Conservation (phyloP, 2,329 filamentous ascomycete genomes). For the Elsinoe necatrix region DNA sequence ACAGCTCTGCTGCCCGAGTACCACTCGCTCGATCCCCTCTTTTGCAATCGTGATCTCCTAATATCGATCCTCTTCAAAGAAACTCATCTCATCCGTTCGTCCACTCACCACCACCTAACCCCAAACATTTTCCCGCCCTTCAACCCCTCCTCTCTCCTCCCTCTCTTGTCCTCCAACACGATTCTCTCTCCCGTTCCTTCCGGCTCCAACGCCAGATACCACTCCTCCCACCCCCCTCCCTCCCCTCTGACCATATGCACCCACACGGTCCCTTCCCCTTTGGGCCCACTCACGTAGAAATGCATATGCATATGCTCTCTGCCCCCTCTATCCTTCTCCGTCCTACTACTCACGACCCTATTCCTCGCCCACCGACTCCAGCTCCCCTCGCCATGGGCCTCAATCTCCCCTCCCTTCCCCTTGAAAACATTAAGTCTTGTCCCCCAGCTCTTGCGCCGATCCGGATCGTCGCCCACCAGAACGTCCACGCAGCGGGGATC, state of each 20-base stretch:
- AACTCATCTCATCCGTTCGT: not conserved
- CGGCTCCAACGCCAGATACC: conserved; percentile 71
- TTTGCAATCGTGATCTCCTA: no score
- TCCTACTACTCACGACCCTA: conserved; percentile 39
- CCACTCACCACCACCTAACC: conserved; percentile 44
- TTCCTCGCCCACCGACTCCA: conserved; percentile 70
- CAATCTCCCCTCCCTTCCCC: conserved; percentile 48
- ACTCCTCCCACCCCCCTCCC: conserved; percentile 65
- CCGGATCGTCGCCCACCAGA: conserved; percentile 51
- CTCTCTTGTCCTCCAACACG: conserved; percentile 56
- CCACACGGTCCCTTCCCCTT: conserved; percentile 62
- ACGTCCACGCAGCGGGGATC: conserved; percentile 63
- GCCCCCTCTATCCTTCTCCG: conserved; percentile 63
- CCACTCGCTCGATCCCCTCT: no score
- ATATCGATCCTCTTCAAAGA: not conserved
- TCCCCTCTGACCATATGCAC: conserved; percentile 67
- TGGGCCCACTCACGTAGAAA: conserved; percentile 76
- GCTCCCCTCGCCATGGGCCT: conserved; percentile 72
- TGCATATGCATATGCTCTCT: conserved; percentile 76
- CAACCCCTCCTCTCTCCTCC: conserved; percentile 35
- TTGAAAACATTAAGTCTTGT: conserved; percentile 40
- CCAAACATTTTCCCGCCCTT: conserved; percentile 48
- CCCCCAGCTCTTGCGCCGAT: conserved; percentile 16
- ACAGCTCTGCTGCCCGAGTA: no score
- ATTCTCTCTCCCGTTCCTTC: conserved; percentile 52